Conservation (phyloP, 768 basidiomycete species). For the Amanita rimosa region DNA sequence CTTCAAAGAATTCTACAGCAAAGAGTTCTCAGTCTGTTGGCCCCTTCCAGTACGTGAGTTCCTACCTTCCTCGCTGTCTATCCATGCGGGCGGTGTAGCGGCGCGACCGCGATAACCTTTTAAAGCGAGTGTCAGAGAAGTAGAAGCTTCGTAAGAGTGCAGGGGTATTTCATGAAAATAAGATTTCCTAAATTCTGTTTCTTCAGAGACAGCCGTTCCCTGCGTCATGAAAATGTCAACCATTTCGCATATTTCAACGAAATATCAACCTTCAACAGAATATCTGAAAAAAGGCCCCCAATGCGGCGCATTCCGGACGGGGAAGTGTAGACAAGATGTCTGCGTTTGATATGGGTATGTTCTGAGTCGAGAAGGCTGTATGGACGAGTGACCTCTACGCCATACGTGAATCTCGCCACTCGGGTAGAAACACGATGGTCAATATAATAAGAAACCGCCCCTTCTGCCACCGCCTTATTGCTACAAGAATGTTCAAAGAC, state of each 20-base stretch:
- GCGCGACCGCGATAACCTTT: slow-evolving; percentile 14
- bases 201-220: slow-evolving; percentile 15
- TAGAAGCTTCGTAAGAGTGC: not conserved
- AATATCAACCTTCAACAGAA: slow-evolving; percentile 6
- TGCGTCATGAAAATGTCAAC: not conserved
- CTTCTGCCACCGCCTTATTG: slow-evolving; percentile 17
- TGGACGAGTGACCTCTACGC: slow-evolving; percentile 4
- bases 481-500: slow-evolving; percentile 2
- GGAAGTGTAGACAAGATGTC: not conserved
- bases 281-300: slow-evolving; percentile 7
- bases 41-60: not conserved
- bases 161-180: not conserved
- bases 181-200: slow-evolving; percentile 12
- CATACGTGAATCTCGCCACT: slow-evolving; percentile 14
- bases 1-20: slow-evolving; percentile 21
- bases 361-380: slow-evolving; percentile 1
- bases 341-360: not conserved
- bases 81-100: slow-evolving; percentile 9
- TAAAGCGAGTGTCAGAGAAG: not conserved
- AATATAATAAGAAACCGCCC: slow-evolving; percentile 15
- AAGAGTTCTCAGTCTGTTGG: not conserved
- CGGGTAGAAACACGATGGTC: slow-evolving; percentile 13
- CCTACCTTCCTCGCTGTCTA: slow-evolving; percentile 13
- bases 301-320: not conserved
- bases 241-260: too few species aligned